A percentile compares a stretch with the other conserved stretches of the same genome.
phyloP scores from a whole-genome alignment of 768 basidiomycete genomes.

The Suillus fuscotomentosus region DNA sequence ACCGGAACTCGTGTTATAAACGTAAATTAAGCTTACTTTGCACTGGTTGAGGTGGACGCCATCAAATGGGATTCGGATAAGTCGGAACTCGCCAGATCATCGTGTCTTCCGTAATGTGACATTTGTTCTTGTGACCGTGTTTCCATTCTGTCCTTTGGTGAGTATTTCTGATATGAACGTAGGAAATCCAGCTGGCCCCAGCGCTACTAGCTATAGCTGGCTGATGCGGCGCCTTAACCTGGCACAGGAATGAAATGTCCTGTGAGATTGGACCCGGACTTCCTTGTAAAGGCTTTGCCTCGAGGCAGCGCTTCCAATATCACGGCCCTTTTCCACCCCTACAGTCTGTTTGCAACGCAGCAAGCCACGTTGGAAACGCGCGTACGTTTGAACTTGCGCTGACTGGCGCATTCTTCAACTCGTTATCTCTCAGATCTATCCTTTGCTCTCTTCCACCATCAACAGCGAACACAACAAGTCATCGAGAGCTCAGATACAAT shows the following conservation, averaged over 20 bases:
- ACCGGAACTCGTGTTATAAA: background rate
- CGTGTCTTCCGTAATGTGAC: background rate
- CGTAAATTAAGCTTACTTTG: slow-evolving; percentile 9
- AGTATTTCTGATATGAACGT: slow-evolving; percentile 7
- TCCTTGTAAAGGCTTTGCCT: slow-evolving; percentile 25
- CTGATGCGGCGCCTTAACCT: background rate
- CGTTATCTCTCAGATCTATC: slow-evolving; percentile 32
- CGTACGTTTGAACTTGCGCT: slow-evolving; percentile 27
- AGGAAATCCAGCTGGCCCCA: slow-evolving; percentile 5
- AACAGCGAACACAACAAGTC: slow-evolving; percentile 17
- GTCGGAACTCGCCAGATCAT: too few species aligned
- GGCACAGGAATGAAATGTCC: background rate
- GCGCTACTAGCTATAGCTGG: background rate
- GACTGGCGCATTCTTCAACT: slow-evolving; percentile 5
- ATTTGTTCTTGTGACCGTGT: background rate
- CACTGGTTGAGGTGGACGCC: slow-evolving; percentile 15
- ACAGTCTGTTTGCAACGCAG: slow-evolving; percentile 43
- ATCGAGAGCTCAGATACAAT: slow-evolving; percentile 16
- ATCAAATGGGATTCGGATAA: background rate
- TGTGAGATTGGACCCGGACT: slow-evolving; percentile 12
- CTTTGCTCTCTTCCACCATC: slow-evolving; percentile 29
- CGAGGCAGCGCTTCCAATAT: slow-evolving; percentile 49
- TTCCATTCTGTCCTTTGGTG: background rate
- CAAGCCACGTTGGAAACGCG: slow-evolving; percentile 68
- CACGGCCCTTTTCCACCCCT: slow-evolving; percentile 52